Evolutionary conservation across 2,329 filamentous ascomycete species (phyloP).

Genomic region (Lachnellula occidentalis): DNA sequence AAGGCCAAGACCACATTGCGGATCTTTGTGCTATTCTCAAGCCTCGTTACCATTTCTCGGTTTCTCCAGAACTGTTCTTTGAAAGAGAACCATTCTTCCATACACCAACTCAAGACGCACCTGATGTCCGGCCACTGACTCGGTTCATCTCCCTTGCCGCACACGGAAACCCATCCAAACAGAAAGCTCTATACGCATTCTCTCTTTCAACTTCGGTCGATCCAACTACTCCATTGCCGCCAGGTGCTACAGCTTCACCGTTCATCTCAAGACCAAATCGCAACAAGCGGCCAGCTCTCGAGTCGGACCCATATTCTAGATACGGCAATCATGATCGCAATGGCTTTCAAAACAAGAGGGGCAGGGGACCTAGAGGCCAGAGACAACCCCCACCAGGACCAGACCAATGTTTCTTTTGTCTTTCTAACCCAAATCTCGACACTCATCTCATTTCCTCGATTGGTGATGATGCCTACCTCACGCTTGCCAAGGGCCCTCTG

Average conservation of each 20-base stretch:
- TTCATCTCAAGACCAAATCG: conserved; percentile 48
- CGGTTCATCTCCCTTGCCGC: conserved; percentile 86
- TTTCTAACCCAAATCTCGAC: conserved; percentile 78
- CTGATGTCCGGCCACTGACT: conserved; percentile 59
- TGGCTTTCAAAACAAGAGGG: conserved; percentile 37
- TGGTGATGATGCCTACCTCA: conserved; percentile 80
- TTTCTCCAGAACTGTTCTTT: conserved; percentile 60
- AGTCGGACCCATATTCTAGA: conserved; percentile 45
- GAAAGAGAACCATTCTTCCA: conserved; percentile 93
- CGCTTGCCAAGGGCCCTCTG: conserved; percentile 86
- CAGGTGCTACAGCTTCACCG: conserved; percentile 71
- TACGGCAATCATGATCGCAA: conserved; percentile 45
- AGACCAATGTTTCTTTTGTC: conserved; percentile 88
- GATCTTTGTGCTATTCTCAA: conserved; percentile 74
- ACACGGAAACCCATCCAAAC: conserved; percentile 69
- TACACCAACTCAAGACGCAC: conserved; percentile 43
- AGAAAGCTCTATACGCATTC: conserved; percentile 78
- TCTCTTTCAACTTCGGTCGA: conserved; percentile 61
- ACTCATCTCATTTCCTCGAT: conserved; percentile 88
- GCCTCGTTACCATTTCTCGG: conserved; percentile 86
- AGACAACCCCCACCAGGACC: conserved; percentile 60
- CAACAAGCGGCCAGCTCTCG: conserved; percentile 51
- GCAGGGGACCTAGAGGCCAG: conserved; percentile 41
- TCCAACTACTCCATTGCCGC: conserved; percentile 53
- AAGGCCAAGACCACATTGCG: conserved; percentile 62